phyloP scores from a whole-genome alignment of 768 basidiomycete genomes.

The Steccherinum ochraceum region DNA sequence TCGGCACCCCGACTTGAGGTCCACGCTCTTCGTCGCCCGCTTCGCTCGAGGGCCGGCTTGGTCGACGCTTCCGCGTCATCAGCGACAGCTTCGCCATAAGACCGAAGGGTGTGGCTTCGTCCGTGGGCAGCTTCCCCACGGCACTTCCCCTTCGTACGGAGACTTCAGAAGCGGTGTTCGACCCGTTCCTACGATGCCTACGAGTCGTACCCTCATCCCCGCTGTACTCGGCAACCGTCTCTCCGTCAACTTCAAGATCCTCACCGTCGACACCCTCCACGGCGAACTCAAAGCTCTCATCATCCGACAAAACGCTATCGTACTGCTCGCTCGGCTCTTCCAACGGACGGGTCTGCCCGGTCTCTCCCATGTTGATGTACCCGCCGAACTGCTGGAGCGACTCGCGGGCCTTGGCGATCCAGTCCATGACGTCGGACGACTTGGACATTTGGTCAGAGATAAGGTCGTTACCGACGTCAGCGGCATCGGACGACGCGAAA shows the following conservation, averaged over 20 bases:
- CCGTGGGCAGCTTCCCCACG: constrained; percentile 9
- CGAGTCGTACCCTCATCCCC: constrained; percentile 9
- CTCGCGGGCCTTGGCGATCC: constrained; percentile 70
- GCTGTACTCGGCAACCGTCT: constrained; percentile 30
- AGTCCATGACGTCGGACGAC: constrained; percentile 58
- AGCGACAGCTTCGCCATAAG: constrained; percentile 63
- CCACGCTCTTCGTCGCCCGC: constrained; percentile 33
- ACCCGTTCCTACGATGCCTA: constrained; percentile 3
- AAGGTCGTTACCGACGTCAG: constrained; percentile 9
- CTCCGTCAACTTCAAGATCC: constrained; percentile 24
- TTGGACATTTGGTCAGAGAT: constrained; percentile 26
- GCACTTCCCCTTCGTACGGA: constrained; percentile 13
- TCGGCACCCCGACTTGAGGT: constrained; percentile 55
- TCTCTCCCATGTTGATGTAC: constrained; percentile 57
- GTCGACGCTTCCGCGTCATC: constrained; percentile 19
- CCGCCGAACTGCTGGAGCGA: constrained; percentile 63
- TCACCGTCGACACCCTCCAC: constrained; percentile 14
- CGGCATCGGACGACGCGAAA: constrained; percentile 17
- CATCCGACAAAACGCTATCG: constrained; percentile 26
- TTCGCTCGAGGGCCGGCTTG: constrained; percentile 20
- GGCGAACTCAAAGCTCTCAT: constrained; percentile 15
- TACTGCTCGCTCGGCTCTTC: constrained; percentile 43
- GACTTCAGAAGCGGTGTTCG: constrained; percentile 1
- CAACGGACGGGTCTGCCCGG: constrained; percentile 43
- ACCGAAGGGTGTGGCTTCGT: constrained; percentile 64